Conservation (phyloP, 2,329 filamentous ascomycete genomes). For the Diaporthe citri region DNA sequence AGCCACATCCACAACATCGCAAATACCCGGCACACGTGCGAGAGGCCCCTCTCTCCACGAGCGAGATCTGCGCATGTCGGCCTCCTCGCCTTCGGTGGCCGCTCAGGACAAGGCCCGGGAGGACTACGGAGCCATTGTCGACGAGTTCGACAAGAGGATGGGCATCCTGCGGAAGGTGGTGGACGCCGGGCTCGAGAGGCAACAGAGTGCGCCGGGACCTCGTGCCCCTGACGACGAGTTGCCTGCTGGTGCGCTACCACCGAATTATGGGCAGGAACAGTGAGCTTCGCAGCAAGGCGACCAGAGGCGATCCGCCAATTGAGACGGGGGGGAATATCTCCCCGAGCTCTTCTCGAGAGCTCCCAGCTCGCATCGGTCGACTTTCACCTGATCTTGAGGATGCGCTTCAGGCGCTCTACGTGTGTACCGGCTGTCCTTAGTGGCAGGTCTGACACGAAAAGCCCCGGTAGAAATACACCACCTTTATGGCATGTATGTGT, state of each 20-base stretch:
- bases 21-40: conserved; percentile 39
- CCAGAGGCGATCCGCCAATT: neutral
- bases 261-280: neutral
- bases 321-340: neutral
- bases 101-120: conserved; percentile 11
- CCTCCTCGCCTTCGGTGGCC: conserved; percentile 20
- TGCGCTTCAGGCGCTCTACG: neutral
- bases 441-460: neutral
- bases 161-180: conserved; percentile 65
- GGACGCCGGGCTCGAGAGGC: conserved; percentile 62
- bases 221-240: conserved; percentile 42
- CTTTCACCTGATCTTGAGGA: neutral
- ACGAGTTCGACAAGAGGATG: conserved; percentile 72
- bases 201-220: conserved; percentile 43
- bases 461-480: neutral
- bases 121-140: conserved; percentile 64
- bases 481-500: neutral
- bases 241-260: conserved; percentile 3
- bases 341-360: neutral
- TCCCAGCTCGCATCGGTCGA: neutral
- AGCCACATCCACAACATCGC: neutral
- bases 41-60: conserved; percentile 44
- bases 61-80: conserved; percentile 32
- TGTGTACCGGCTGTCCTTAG: neutral
- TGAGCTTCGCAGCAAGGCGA: neutral